Evolutionary conservation across 371 early-diverging fungal species (phyloP).

Genomic region (Fennellomyces sp.): DNA sequence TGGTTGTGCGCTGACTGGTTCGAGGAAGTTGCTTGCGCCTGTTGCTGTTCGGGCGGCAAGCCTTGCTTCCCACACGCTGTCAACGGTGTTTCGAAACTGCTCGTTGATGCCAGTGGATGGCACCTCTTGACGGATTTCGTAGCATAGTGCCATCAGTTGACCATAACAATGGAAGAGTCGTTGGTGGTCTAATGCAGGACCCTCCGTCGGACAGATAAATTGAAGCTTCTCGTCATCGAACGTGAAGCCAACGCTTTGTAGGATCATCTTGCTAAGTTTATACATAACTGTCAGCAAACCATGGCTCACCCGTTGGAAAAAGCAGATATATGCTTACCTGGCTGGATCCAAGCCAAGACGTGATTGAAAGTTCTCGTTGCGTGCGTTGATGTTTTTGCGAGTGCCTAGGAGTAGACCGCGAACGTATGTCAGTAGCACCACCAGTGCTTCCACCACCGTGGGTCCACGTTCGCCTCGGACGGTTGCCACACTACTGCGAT

Average conservation of each 20-base stretch:
- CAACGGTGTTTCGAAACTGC: background rate
- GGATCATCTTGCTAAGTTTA: slow-evolving; percentile 33
- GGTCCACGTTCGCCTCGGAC: slow-evolving; percentile 3
- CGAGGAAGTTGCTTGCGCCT: slow-evolving; percentile 7
- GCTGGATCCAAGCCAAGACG: slow-evolving; percentile 37
- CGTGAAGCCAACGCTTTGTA: slow-evolving; percentile 36
- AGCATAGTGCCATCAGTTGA: slow-evolving; percentile 26
- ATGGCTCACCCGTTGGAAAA: background rate
- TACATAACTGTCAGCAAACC: background rate
- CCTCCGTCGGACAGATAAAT: slow-evolving; percentile 38
- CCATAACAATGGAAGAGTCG: slow-evolving; percentile 23
- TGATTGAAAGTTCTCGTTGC: slow-evolving; percentile 25
- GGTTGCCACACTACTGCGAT: background rate
- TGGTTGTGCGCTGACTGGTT: slow-evolving; percentile 5
- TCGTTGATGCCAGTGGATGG: slow-evolving; percentile 13
- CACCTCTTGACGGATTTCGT: slow-evolving; percentile 17
- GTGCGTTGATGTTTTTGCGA: slow-evolving; percentile 35
- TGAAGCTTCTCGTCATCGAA: slow-evolving; percentile 19
- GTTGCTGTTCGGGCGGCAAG: background rate
- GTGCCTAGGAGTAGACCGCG: slow-evolving; percentile 27
- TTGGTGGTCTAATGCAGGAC: background rate
- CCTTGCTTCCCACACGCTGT: background rate
- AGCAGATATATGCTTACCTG: too few species aligned
- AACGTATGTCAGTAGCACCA: slow-evolving; percentile 30
- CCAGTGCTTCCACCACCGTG: slow-evolving; percentile 28